Percentiles rank a stretch among this genome's conserved stretches.
These are phyloP conservation scores for Beauveria pseudobassiana DNA, from an alignment of 2,329 filamentous ascomycete genomes.

Conservation along the genomic window DNA sequence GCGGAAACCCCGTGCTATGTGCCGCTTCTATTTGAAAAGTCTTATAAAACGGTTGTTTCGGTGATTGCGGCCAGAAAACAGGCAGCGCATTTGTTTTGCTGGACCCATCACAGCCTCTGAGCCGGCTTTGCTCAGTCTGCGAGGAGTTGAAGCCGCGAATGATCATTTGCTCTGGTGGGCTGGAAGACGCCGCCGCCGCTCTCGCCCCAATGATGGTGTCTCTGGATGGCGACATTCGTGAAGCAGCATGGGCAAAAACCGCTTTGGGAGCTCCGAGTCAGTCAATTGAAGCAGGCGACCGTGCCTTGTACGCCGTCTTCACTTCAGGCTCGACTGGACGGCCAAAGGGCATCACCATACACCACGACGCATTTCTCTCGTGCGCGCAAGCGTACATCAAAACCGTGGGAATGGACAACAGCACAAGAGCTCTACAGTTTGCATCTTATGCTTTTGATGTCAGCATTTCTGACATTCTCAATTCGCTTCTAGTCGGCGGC, in stretches of 20 bases:
- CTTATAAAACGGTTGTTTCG: conserved; percentile 15
- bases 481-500: background rate
- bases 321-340: background rate
- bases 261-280: background rate
- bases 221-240: background rate
- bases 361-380: background rate
- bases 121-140: background rate
- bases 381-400: background rate
- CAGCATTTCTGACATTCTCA: background rate
- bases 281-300: background rate
- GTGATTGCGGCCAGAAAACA: conserved; percentile 20
- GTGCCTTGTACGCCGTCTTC: background rate
- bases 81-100: conserved; percentile 15
- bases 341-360: background rate
- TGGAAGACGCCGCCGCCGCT: background rate
- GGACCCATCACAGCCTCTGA: background rate
- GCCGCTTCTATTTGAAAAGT: conserved; percentile 17
- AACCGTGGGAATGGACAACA: background rate
- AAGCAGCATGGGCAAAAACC: background rate
- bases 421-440: background rate
- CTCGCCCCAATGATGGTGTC: background rate
- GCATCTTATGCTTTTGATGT: background rate
- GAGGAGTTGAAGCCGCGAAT: background rate
- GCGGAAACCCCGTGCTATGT: no score
- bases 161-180: background rate